Conservation (phyloP, 257 asterid species). For the Vinca minor region DNA sequence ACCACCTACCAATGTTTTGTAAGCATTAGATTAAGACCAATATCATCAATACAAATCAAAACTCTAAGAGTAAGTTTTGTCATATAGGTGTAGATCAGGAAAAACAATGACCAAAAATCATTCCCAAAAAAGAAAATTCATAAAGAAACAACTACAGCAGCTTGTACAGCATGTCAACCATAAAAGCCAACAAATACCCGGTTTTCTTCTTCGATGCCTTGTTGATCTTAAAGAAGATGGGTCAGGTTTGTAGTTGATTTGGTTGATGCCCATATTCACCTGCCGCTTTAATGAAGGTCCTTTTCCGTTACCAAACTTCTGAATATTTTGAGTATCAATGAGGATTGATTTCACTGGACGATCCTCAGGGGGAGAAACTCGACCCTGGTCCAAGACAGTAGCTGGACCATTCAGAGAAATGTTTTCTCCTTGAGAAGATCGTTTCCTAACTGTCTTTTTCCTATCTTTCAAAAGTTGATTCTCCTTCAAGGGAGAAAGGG, state of each 20-base stretch:
- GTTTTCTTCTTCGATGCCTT: slow-evolving; percentile 61
- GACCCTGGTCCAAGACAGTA: slow-evolving; percentile 45
- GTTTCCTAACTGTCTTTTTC: slow-evolving; percentile 64
- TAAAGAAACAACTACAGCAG: neutral
- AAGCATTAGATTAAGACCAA: neutral
- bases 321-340: slow-evolving; percentile 69
- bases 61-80: too few species aligned
- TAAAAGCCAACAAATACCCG: slow-evolving; percentile 34
- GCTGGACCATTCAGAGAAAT: slow-evolving; percentile 35
- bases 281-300: slow-evolving; percentile 64
- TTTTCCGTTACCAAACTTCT: slow-evolving; percentile 63
- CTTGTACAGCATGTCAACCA: slow-evolving; percentile 7
- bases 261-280: slow-evolving; percentile 45
- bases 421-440: slow-evolving; percentile 56
- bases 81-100: too few species aligned
- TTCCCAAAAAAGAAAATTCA: neutral
- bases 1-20: slow-evolving; percentile 28
- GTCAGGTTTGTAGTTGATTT: slow-evolving; percentile 53
- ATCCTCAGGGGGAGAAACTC: slow-evolving; percentile 46
- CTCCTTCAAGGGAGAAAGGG: slow-evolving; percentile 51
- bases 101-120: neutral
- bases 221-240: slow-evolving; percentile 42
- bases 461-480: slow-evolving; percentile 92
- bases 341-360: slow-evolving; percentile 60
- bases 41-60: too few species aligned